These are phyloP conservation scores for Solidago caesia DNA, from an alignment of 129 eudicot species.

Conservation along the genomic window DNA sequence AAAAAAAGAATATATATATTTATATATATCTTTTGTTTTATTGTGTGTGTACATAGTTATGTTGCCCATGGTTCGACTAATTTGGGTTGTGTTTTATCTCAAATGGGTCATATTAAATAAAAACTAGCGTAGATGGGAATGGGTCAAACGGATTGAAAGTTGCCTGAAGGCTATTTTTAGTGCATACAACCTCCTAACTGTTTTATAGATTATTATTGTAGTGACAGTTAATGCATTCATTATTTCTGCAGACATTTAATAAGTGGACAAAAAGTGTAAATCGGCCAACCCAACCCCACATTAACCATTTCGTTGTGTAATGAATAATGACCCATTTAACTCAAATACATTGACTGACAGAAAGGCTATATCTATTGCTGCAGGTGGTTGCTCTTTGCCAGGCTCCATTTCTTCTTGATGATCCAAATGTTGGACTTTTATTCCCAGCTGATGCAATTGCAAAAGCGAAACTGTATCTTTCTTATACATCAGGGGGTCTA, in stretches of 20 bases:
- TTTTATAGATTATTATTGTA: neutral
- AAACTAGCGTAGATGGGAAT: neutral
- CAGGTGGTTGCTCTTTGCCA: slow-evolving; percentile 99
- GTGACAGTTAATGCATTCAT: neutral
- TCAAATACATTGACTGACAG: neutral
- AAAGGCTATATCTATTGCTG: slow-evolving; percentile 17
- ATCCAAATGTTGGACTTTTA: slow-evolving; percentile 93
- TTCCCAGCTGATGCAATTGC: slow-evolving; percentile 99
- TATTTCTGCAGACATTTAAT: neutral
- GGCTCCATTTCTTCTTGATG: slow-evolving; percentile 98
- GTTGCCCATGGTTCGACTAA: neutral
- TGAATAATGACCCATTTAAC: neutral
- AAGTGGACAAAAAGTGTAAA: neutral
- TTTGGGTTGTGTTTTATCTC: neutral
- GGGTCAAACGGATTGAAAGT: neutral
- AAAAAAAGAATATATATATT: no score
- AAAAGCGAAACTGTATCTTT: slow-evolving; percentile 81
- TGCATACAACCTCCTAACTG: neutral
- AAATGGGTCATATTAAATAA: neutral
- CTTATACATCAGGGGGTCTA: slow-evolving; percentile 92
- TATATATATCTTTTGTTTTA: neutral
- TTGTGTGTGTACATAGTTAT: no score
- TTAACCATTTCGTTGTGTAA: neutral
- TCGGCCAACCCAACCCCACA: neutral
- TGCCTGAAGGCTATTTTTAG: neutral